A percentile compares a stretch with the other conserved stretches of the same genome.
phyloP scores from a whole-genome alignment of 1,284 basidiomycete genomes.

The Thecaphora frezii region DNA sequence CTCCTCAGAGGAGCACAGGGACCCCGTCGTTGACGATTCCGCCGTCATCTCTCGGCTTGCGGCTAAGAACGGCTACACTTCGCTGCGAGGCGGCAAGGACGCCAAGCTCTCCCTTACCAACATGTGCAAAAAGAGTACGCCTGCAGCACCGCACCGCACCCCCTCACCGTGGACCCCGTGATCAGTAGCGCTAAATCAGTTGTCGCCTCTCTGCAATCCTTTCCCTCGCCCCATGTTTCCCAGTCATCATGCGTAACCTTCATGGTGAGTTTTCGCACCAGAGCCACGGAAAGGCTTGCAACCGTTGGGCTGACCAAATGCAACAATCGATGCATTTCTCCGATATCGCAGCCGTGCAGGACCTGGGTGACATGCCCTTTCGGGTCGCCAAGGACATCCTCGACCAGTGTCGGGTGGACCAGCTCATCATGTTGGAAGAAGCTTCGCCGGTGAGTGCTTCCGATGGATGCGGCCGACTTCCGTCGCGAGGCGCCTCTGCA shows the following conservation, averaged over 20 bases:
- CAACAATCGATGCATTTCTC: background rate
- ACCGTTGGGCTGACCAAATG: background rate
- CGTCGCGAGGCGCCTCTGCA: no score
- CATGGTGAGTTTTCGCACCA: no score
- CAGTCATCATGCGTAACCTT: conserved; percentile 48
- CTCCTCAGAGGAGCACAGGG: background rate
- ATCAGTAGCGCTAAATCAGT: no score
- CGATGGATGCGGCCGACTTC: no score
- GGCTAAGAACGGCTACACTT: background rate
- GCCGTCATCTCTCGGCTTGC: background rate
- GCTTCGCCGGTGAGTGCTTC: conserved; percentile 44
- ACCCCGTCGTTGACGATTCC: background rate
- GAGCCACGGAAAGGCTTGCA: no score
- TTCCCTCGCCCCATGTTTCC: conserved; percentile 3
- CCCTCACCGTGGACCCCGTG: no score
- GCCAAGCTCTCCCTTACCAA: background rate
- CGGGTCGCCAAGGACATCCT: conserved; percentile 45
- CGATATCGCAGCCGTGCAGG: conserved; percentile 31
- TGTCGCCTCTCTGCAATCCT: no score
- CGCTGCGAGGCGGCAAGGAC: background rate
- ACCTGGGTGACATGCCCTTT: conserved; percentile 53
- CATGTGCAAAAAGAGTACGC: background rate
- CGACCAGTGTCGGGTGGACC: conserved; percentile 47
- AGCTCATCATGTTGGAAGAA: conserved; percentile 45
- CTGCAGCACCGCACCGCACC: no score